These are phyloP conservation scores for Aspergillus nanangensis DNA, from an alignment of 495 filamentous ascomycete species.

Conservation along the genomic window DNA sequence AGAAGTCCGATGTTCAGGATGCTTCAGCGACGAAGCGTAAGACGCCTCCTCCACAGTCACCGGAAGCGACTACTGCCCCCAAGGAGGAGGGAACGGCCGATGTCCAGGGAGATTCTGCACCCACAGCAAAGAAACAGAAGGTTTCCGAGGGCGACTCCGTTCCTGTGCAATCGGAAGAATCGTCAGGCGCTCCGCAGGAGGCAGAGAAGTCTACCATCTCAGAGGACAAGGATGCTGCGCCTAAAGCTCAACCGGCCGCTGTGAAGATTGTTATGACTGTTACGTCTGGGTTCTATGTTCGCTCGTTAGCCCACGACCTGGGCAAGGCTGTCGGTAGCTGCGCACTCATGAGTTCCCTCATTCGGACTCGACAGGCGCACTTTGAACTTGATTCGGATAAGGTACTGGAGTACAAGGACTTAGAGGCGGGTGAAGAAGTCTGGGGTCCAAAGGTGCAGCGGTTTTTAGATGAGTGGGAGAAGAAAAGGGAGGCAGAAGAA, in stretches of 20 bases:
- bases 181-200: conserved; percentile 9
- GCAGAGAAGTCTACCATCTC: conserved; percentile 10
- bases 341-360: conserved; percentile 81
- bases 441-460: conserved; percentile 74
- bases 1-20: conserved; percentile 11
- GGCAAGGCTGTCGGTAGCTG: conserved; percentile 77
- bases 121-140: conserved; percentile 31
- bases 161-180: conserved; percentile 6
- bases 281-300: conserved; percentile 95
- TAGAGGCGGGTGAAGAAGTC: conserved; percentile 71
- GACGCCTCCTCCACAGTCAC: conserved; percentile 25
- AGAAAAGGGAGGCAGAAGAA: conserved; percentile 26
- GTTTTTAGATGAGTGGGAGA: conserved; percentile 60
- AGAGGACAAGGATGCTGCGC: conserved; percentile 11
- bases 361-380: conserved; percentile 74
- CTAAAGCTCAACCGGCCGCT: conserved; percentile 53
- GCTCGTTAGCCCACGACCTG: conserved; percentile 87
- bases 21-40: conserved; percentile 25
- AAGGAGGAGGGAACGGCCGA: conserved; percentile 12
- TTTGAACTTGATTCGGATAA: conserved; percentile 63
- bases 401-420: conserved; percentile 76
- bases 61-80: conserved; percentile 21
- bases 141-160: conserved; percentile 19
- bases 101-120: neutral
- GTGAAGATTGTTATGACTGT: conserved; percentile 86